A percentile compares a stretch with the other conserved stretches of the same genome.
Conservation (phyloP, 495 filamentous ascomycete genomes). For the Podospora fimiseda region DNA sequence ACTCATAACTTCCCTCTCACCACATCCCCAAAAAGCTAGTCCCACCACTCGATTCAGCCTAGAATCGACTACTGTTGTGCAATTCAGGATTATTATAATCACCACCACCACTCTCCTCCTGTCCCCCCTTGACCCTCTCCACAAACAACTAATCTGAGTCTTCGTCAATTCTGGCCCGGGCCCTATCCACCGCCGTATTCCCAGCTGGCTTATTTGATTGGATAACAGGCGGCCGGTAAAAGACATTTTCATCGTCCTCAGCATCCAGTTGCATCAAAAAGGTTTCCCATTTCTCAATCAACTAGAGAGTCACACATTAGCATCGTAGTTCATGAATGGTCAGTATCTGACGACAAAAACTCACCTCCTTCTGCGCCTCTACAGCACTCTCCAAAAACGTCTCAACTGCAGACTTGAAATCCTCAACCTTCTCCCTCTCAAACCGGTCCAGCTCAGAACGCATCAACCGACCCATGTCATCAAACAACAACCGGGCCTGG, state of each 20-base stretch:
- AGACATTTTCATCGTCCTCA: conserved; percentile 78
- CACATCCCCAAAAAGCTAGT: neutral
- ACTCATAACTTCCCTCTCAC: too few species aligned
- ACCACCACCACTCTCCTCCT: too few species aligned
- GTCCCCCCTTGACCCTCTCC: conserved; percentile 7
- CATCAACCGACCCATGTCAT: conserved; percentile 96
- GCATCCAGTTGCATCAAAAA: conserved; percentile 92
- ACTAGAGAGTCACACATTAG: conserved; percentile 44
- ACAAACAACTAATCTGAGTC: conserved; percentile 42
- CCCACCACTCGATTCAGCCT: neutral
- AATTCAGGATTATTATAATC: too few species aligned
- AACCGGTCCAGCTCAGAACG: conserved; percentile 84
- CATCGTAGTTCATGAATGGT: too few species aligned
- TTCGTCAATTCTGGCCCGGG: conserved; percentile 44
- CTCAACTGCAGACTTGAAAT: conserved; percentile 97
- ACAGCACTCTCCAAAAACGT: conserved; percentile 94
- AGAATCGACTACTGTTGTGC: too few species aligned
- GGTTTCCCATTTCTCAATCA: conserved; percentile 98
- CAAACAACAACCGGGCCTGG: conserved; percentile 80
- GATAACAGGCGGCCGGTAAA: conserved; percentile 58
- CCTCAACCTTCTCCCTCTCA: conserved; percentile 95
- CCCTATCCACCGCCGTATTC: conserved; percentile 44
- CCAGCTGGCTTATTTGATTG: conserved; percentile 38
- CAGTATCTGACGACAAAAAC: conserved; percentile 23
- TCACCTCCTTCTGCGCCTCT: conserved; percentile 96